Evolutionary conservation across 495 filamentous ascomycete genomes (phyloP).

Genomic region (Talaromyces adpressus): DNA sequence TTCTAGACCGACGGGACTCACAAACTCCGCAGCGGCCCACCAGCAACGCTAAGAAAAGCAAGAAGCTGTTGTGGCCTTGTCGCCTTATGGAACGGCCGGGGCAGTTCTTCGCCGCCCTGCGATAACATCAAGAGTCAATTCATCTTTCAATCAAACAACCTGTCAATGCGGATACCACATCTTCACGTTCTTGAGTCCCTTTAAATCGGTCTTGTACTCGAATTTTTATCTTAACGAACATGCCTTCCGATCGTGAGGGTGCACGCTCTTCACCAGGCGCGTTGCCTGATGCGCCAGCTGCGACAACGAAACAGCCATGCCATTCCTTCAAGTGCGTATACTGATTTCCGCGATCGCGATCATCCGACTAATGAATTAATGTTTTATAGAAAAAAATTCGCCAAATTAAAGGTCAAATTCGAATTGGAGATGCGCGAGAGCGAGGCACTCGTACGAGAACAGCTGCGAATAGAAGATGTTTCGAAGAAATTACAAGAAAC

Average conservation of each 20-base stretch:
- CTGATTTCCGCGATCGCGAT: neutral
- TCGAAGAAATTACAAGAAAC: constrained; percentile 75
- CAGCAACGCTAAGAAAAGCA: neutral
- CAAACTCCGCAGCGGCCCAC: neutral
- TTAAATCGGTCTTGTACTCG: neutral
- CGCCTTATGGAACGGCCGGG: neutral
- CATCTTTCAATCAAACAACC: neutral
- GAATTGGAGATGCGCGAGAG: constrained; percentile 75
- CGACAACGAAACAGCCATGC: constrained; percentile 31
- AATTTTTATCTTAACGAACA: constrained; percentile 13
- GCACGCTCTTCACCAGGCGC: constrained; percentile 19
- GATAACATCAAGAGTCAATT: neutral
- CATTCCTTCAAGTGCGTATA: constrained; percentile 39
- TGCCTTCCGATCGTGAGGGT: constrained; percentile 26
- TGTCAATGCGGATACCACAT: neutral
- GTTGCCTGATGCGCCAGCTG: constrained; percentile 25
- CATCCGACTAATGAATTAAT: neutral
- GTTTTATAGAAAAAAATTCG: constrained; percentile 76
- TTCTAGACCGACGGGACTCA: neutral
- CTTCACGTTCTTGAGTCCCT: neutral
- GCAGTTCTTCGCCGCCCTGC: neutral
- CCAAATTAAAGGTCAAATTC: constrained; percentile 82
- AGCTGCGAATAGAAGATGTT: constrained; percentile 67
- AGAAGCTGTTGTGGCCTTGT: neutral
- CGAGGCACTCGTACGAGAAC: constrained; percentile 67